Conservation (phyloP, 75 land plant genomes). For the Chamaecyparis obtusa region DNA sequence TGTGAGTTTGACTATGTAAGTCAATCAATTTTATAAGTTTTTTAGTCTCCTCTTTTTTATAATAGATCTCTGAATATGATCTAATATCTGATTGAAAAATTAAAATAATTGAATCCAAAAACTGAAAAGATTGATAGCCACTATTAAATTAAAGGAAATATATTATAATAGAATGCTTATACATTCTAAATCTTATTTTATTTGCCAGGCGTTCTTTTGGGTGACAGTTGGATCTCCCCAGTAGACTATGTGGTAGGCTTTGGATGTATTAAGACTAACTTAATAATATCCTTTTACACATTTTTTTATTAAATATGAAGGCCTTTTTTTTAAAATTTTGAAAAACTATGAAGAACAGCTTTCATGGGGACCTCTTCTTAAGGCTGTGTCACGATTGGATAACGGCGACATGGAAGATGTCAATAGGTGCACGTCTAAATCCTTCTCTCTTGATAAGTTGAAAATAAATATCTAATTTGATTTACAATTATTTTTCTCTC, state of each 20-base stretch:
- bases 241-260: conserved; percentile 70
- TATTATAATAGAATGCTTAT: too few relatives aligned
- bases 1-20: too few relatives aligned
- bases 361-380: conserved; percentile 85
- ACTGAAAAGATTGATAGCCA: too few relatives aligned
- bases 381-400: conserved; percentile 73
- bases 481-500: too few relatives aligned
- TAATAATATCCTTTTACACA: too few relatives aligned
- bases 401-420: conserved; percentile 22
- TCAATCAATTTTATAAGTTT: too few relatives aligned
- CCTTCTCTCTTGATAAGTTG: background rate
- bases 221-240: conserved; percentile 89
- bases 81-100: too few relatives aligned
- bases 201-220: conserved; percentile 61
- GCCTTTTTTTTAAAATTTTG: background rate
- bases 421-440: conserved; percentile 9
- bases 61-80: too few relatives aligned
- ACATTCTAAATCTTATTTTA: background rate
- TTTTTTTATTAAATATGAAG: background rate
- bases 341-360: conserved; percentile 25
- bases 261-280: background rate
- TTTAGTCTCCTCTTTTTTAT: too few relatives aligned
- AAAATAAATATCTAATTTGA: background rate
- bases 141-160: too few relatives aligned
- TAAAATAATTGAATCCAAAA: too few relatives aligned